These are phyloP conservation scores for Verbena officinalis DNA, from an alignment of 257 asterid species.

Conservation along the genomic window DNA sequence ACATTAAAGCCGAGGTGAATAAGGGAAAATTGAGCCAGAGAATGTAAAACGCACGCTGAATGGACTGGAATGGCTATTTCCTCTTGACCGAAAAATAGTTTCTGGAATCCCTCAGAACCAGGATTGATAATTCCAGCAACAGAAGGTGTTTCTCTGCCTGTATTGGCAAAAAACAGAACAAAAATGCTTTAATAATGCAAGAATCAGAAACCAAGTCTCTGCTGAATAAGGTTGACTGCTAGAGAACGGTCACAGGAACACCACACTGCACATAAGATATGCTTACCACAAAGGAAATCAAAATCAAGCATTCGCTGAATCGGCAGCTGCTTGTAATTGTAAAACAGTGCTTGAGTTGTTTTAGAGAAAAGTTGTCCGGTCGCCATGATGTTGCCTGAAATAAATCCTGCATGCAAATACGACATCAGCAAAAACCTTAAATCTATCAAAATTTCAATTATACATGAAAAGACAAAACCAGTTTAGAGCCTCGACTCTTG, in stretches of 20 bases:
- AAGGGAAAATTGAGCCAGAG: slow-evolving; percentile 16
- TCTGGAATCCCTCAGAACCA: slow-evolving; percentile 99
- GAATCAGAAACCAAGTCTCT: slow-evolving; percentile 1
- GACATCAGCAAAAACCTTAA: slow-evolving; percentile 28
- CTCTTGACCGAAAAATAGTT: slow-evolving; percentile 95
- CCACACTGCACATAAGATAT: slow-evolving; percentile 18
- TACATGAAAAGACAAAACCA: neutral
- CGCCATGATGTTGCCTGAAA: slow-evolving; percentile 62
- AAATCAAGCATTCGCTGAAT: slow-evolving; percentile 99
- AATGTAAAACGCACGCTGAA: slow-evolving; percentile 58
- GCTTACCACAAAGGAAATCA: slow-evolving; percentile 92
- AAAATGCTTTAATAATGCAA: slow-evolving; percentile 16
- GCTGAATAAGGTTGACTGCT: neutral
- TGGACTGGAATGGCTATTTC: slow-evolving; percentile 98
- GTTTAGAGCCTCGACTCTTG: slow-evolving; percentile 1
- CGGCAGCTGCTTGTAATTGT: slow-evolving; percentile 94
- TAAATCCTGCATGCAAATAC: slow-evolving; percentile 41
- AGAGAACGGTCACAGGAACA: slow-evolving; percentile 14
- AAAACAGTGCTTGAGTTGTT: slow-evolving; percentile 88
- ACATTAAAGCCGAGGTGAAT: slow-evolving; percentile 9
- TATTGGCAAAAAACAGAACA: slow-evolving; percentile 27
- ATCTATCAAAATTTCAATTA: neutral
- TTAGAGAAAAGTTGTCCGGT: slow-evolving; percentile 92
- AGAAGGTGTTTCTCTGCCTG: slow-evolving; percentile 98
- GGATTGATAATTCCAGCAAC: slow-evolving; percentile 99